Evolutionary conservation across 768 basidiomycete species (phyloP).

Genomic region (Pholiota microspora): DNA sequence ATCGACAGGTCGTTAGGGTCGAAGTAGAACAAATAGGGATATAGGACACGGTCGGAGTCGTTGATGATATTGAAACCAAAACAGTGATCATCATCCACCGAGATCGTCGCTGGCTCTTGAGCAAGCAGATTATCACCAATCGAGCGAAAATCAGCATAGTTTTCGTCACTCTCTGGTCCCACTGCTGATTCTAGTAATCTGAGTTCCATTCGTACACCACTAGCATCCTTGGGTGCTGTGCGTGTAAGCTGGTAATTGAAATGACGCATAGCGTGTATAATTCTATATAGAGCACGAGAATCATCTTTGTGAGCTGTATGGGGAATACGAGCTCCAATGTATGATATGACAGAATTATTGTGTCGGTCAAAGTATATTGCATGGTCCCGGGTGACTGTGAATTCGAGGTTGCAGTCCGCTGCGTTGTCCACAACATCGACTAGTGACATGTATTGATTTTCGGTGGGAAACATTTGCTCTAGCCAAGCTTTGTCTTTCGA

Average conservation of each 20-base stretch:
- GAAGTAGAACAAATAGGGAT: slow-evolving; percentile 41
- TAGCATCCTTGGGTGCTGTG: slow-evolving; percentile 16
- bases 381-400: slow-evolving; percentile 18
- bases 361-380: slow-evolving; percentile 23
- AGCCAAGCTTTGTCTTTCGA: slow-evolving; percentile 27
- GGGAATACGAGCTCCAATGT: slow-evolving; percentile 20
- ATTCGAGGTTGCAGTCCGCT: slow-evolving; percentile 16
- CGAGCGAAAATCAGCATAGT: slow-evolving; percentile 20
- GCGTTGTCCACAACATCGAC: slow-evolving; percentile 17
- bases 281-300: slow-evolving; percentile 14
- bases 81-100: slow-evolving; percentile 21
- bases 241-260: slow-evolving; percentile 30
- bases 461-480: slow-evolving; percentile 18
- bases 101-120: slow-evolving; percentile 24
- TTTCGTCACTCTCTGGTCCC: too few relatives aligned
- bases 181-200: slow-evolving; percentile 24
- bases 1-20: slow-evolving; percentile 38
- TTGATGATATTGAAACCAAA: slow-evolving; percentile 38
- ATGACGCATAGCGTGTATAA: slow-evolving; percentile 19
- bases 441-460: slow-evolving; percentile 8
- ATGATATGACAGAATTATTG: slow-evolving; percentile 18
- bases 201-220: slow-evolving; percentile 30
- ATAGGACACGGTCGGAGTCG: slow-evolving; percentile 28
- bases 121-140: slow-evolving; percentile 27
- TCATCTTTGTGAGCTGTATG: slow-evolving; percentile 14